A percentile compares a stretch with the other conserved stretches of the same genome.
Evolutionary conservation across 2,329 filamentous ascomycete species (phyloP).

Genomic region (Exophiala alcalophila): DNA sequence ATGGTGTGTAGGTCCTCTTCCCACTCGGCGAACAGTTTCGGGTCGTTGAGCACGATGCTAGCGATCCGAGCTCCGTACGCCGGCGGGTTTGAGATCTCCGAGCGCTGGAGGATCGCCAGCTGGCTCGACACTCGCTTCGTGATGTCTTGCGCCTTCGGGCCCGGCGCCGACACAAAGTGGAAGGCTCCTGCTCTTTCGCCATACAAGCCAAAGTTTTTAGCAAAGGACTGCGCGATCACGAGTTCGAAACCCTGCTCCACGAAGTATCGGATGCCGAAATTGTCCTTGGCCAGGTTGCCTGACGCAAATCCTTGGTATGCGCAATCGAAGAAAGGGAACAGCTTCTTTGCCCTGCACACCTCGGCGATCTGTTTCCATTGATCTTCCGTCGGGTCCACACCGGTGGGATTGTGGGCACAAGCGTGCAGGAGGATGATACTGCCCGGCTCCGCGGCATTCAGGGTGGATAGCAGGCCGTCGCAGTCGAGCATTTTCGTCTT

Average conservation of each 20-base stretch:
- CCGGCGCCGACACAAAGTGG: conserved; percentile 80
- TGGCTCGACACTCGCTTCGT: conserved; percentile 72
- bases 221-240: conserved; percentile 59
- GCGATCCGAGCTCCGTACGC: conserved; percentile 91
- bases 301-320: conserved; percentile 96
- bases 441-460: conserved; percentile 68
- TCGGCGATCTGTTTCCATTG: conserved; percentile 90
- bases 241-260: conserved; percentile 81
- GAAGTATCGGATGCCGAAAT: conserved; percentile 92
- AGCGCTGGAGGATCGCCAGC: conserved; percentile 89
- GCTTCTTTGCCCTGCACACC: conserved; percentile 71
- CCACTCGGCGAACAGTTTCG: conserved; percentile 81
- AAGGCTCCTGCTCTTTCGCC: conserved; percentile 95
- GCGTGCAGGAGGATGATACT: conserved; percentile 90
- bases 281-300: conserved; percentile 78
- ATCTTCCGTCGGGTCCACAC: conserved; percentile 87
- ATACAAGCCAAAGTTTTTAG: conserved; percentile 76
- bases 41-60: conserved; percentile 77
- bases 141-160: conserved; percentile 61
- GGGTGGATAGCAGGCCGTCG: conserved; percentile 73
- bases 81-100: conserved; percentile 95
- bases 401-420: conserved; percentile 97
- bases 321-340: conserved; percentile 98
- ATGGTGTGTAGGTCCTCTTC: conserved; percentile 87
- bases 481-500: conserved; percentile 89